These are phyloP conservation scores for Moniliophthora roreri DNA, from an alignment of 1,284 basidiomycete genomes.

Conservation along the genomic window DNA sequence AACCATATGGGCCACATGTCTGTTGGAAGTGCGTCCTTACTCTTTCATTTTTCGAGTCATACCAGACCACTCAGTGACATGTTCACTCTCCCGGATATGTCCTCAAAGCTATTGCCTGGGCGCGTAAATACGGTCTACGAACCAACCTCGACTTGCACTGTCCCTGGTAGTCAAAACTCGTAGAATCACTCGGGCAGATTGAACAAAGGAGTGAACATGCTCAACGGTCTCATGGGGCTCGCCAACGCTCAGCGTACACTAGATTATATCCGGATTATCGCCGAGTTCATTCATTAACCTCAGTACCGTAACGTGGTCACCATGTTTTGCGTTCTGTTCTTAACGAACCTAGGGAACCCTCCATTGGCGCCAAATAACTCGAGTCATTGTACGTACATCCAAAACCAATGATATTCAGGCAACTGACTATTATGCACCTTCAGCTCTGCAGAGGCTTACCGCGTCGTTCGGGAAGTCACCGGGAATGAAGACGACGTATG, in stretches of 20 bases:
- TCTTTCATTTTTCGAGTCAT: too few relatives aligned
- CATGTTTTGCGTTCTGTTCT: conserved; percentile 84
- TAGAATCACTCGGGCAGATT: conserved; percentile 79
- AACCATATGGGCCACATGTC: conserved; percentile 45
- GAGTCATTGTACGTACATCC: conserved; percentile 4
- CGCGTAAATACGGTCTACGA: conserved; percentile 93
- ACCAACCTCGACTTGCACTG: conserved; percentile 91
- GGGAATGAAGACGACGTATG: conserved; percentile 62
- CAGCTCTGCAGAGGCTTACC: conserved; percentile 78
- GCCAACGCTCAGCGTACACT: conserved; percentile 90
- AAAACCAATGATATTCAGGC: conserved; percentile 8
- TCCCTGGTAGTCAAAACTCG: conserved; percentile 80
- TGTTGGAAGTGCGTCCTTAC: conserved; percentile 41
- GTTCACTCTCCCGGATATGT: too few relatives aligned
- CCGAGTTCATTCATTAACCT: conserved; percentile 91
- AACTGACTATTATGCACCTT: conserved; percentile 1
- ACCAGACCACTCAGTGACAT: neutral
- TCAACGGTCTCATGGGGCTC: conserved; percentile 65
- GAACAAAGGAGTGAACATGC: conserved; percentile 63
- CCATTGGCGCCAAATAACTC: conserved; percentile 42
- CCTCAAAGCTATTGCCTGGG: conserved; percentile 89
- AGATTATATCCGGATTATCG: conserved; percentile 84
- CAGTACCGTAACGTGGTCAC: conserved; percentile 81
- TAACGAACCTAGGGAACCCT: conserved; percentile 68
- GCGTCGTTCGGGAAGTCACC: conserved; percentile 73